Percentiles rank a stretch among this genome's conserved stretches.
phyloP scores from a whole-genome alignment of 768 basidiomycete species.

The Mycena leptocephala region DNA sequence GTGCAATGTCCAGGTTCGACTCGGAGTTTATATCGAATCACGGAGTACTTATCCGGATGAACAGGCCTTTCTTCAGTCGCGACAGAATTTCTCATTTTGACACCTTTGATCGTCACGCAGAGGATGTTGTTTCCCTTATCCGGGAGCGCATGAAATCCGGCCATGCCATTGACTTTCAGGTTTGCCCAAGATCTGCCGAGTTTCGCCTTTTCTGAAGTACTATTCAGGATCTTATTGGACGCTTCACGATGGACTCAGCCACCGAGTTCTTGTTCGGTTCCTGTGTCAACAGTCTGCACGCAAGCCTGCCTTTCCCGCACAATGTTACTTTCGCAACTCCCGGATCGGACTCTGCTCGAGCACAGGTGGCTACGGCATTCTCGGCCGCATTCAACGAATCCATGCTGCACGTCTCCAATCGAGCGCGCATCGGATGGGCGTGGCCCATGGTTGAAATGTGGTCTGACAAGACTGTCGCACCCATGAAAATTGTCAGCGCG shows the following conservation, averaged over 20 bases:
- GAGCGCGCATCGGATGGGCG: conserved; percentile 62
- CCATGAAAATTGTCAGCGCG: conserved; percentile 69
- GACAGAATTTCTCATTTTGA: conserved; percentile 75
- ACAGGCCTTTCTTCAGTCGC: conserved; percentile 75
- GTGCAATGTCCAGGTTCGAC: background rate
- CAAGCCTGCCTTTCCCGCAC: conserved; percentile 69
- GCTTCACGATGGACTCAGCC: conserved; percentile 79
- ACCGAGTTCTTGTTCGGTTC: conserved; percentile 78
- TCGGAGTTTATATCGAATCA: background rate
- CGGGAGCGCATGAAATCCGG: conserved; percentile 66
- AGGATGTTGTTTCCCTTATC: conserved; percentile 59
- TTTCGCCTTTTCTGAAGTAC: background rate
- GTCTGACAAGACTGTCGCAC: conserved; percentile 60
- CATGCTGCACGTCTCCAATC: conserved; percentile 59
- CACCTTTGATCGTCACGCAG: conserved; percentile 71
- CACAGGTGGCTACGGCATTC: conserved; percentile 60
- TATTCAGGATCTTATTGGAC: conserved; percentile 68
- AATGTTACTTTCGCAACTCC: conserved; percentile 48
- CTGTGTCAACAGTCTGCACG: conserved; percentile 68
- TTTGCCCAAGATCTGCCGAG: conserved; percentile 21
- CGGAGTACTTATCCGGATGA: conserved; percentile 50
- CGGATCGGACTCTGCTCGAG: conserved; percentile 40
- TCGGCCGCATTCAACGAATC: conserved; percentile 65
- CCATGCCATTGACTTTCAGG: conserved; percentile 74
- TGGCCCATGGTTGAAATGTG: conserved; percentile 72